Evolutionary conservation across 2,329 filamentous ascomycete species (phyloP), one percentile per base, ranked within the genome.

Genomic region (Claviceps lovelessii): DNA sequence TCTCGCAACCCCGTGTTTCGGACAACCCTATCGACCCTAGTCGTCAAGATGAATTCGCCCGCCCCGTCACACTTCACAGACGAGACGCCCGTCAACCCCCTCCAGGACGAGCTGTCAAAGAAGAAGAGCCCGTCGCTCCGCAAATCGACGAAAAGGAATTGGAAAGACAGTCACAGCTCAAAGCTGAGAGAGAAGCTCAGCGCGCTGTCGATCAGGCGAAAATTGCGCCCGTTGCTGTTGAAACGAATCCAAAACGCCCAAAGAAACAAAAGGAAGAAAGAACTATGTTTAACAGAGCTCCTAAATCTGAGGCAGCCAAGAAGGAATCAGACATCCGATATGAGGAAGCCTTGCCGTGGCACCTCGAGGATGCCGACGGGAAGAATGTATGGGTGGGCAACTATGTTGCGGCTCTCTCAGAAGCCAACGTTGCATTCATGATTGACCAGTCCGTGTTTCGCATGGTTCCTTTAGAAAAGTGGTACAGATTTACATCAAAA

Each of bases 311-410:
- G 64, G 90, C 91, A 64, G 91, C 72, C 73, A 93, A 79, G 77
- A 94, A 77, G 73, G 78, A 83, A 56, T 76, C 77, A 0, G 80
- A 81, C 55, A 82, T 81, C 71, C 85, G 90, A 59, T 98, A 97
- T 61, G 93, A 97, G 67, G 93, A 98, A 68, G 89, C 91, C 4
- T 75, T 96, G 51, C 93, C 93, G 6, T 98, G 93, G 93, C 90
- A 96, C 67, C 71, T 98, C 41, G 93, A 98, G 67, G 93, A 98
- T 67, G 94, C 90, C 45, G 91, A 98, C 64, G 89, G 90, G 59
- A 95, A 91, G 68, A 91, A 95, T 62, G 86, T 88, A 3, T 97
- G 90, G 89, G 84, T 93, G 39, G 93, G 90, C 48, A 86, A 84
- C 55, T 96, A 97, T 62, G 87, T 97, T 63, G 86, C 86, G 31